These are phyloP conservation scores for Crithidia expoeki DNA, from an alignment of 208 protist species.

Conservation along the genomic window DNA sequence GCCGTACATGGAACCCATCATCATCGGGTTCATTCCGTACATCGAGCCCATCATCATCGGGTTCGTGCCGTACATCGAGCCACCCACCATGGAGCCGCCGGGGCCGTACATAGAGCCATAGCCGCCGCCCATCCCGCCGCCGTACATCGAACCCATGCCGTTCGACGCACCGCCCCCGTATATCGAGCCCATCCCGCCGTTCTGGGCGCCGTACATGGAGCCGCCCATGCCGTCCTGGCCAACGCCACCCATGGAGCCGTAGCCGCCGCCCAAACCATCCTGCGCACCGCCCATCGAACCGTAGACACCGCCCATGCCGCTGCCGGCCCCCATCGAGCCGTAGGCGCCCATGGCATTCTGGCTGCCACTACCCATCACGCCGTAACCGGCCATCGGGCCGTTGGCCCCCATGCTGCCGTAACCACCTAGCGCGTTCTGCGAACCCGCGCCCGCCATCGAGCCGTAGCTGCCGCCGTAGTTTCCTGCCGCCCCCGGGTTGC, in stretches of 20 bases:
- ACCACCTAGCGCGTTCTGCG: slow-evolving; percentile 12
- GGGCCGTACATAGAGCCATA: slow-evolving; percentile 21
- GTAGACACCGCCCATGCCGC: background rate
- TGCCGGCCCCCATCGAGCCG: slow-evolving; percentile 29
- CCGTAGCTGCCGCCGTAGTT: slow-evolving; percentile 18
- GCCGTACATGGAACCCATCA: slow-evolving; percentile 46
- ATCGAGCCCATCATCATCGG: slow-evolving; percentile 30
- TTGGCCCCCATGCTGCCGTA: slow-evolving; percentile 16
- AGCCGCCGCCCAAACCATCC: slow-evolving; percentile 1
- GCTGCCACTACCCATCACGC: slow-evolving; percentile 10
- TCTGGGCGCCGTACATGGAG: slow-evolving; percentile 23
- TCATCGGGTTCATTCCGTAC: slow-evolving; percentile 36
- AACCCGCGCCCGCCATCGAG: slow-evolving; percentile 2
- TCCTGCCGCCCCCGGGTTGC: slow-evolving; percentile 12
- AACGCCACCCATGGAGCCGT: slow-evolving; percentile 2
- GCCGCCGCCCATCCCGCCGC: slow-evolving; percentile 4
- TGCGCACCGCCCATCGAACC: slow-evolving; percentile 8
- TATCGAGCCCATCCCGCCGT: slow-evolving; percentile 18
- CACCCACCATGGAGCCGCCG: slow-evolving; percentile 7
- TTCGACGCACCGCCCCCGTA: slow-evolving; percentile 9
- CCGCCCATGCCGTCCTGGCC: slow-evolving; percentile 1
- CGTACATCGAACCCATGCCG: slow-evolving; percentile 16
- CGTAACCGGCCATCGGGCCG: slow-evolving; percentile 18
- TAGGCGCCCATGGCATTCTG: slow-evolving; percentile 19
- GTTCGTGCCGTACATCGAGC: slow-evolving; percentile 29